Evolutionary conservation across 2,329 filamentous ascomycete genomes (phyloP).

Genomic region (Aspergillus sp.): DNA sequence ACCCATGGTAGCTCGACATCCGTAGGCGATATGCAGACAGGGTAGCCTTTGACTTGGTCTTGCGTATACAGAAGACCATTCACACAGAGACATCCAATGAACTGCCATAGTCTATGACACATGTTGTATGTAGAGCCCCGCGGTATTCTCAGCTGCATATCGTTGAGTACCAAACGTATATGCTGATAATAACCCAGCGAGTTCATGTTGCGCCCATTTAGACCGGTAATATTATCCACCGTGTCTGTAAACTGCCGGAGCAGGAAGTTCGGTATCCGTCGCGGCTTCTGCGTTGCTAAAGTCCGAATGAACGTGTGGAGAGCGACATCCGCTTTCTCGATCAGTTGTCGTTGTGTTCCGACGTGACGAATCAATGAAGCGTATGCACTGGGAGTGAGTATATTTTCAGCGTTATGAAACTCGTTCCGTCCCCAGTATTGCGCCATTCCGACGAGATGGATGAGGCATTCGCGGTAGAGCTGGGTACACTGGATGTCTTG

Average conservation of each 20-base stretch:
- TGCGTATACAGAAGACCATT: background rate
- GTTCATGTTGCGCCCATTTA: background rate
- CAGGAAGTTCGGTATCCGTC: background rate
- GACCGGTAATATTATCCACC: background rate
- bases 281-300: background rate
- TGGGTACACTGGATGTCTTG: background rate
- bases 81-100: background rate
- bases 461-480: background rate
- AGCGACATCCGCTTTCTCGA: background rate
- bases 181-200: background rate
- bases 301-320: background rate
- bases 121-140: background rate
- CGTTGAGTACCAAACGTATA: background rate
- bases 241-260: background rate
- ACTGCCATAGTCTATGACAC: background rate
- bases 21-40: background rate
- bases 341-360: background rate
- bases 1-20: background rate
- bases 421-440: background rate
- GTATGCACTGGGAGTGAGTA: background rate
- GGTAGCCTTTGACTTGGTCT: background rate
- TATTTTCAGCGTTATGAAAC: background rate
- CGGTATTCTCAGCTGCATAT: background rate
- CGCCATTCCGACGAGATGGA: background rate
- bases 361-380: background rate